Conservation (phyloP, 1,284 basidiomycete genomes). For the Erythrobasidium hasegawianum region DNA sequence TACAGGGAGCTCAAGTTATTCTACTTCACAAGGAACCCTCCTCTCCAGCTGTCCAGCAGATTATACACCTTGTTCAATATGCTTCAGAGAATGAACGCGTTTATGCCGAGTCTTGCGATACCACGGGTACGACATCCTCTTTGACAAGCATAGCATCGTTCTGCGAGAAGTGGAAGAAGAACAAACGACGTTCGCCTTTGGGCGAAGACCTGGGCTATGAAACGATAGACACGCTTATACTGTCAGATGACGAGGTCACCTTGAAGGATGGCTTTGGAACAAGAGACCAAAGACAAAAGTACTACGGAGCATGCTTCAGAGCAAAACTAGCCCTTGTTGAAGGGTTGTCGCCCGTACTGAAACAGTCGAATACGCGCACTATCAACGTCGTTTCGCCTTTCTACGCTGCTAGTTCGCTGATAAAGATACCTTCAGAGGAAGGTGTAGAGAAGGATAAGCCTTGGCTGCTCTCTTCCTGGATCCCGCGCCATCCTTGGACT, state of each 20-base stretch:
- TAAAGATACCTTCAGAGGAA: neutral
- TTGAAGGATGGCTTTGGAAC: neutral
- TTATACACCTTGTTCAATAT: constrained; percentile 40
- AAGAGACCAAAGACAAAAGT: neutral
- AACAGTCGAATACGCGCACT: constrained; percentile 36
- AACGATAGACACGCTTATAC: constrained; percentile 40
- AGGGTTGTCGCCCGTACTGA: constrained; percentile 36
- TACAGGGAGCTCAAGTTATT: constrained; percentile 40
- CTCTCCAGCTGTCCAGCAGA: constrained; percentile 37
- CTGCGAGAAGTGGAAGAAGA: constrained; percentile 35
- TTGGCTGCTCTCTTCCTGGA: constrained; percentile 1
- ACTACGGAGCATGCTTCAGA: constrained; percentile 9
- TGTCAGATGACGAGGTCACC: constrained; percentile 38
- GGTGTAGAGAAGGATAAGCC: neutral
- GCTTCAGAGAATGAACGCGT: constrained; percentile 40
- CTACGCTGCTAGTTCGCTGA: constrained; percentile 37
- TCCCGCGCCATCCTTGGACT: constrained; percentile 21
- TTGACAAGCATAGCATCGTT: constrained; percentile 36
- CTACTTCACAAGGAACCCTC: constrained; percentile 37
- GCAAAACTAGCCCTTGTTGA: constrained; percentile 37
- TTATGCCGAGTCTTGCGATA: constrained; percentile 43
- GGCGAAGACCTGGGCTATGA: constrained; percentile 40
- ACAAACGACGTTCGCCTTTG: constrained; percentile 38
- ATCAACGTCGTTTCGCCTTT: constrained; percentile 39
- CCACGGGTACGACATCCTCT: constrained; percentile 5